Evolutionary conservation across 352 stramenopile genomes (phyloP), one percentile per base, ranked within the genome.

Genomic region (Thalassiosira hispida): DNA sequence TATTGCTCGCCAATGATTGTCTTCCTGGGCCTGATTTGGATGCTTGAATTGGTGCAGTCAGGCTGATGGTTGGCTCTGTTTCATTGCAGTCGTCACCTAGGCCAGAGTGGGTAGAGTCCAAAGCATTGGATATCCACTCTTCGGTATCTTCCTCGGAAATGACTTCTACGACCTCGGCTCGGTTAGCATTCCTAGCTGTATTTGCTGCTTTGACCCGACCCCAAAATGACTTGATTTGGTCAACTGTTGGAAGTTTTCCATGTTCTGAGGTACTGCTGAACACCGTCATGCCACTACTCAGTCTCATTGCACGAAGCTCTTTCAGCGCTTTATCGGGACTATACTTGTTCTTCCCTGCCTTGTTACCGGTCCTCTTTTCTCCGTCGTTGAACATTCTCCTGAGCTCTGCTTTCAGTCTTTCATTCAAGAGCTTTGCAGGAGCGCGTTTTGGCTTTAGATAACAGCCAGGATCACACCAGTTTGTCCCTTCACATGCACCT

Each of bases 151-250:
- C n/a, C n/a, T n/a, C n/a, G n/a, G n/a, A n/a, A n/a, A n/a, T n/a
- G n/a, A n/a, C n/a, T n/a, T n/a, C n/a, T n/a, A n/a, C n/a, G n/a
- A n/a, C n/a, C 31, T 38, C 3, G 31, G 3, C 31, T 38, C 8
- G 31, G 31, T 38, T 38, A 38, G 31, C 8, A 38, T 3, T 8
- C 31, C 31, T 38, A 9, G 3, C 8, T 38, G 3, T 8, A 38
- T 38, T 38, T 38, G 31, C 31, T 49, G 40, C 4, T 49, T 16
- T 5, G 11, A n/a, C 5, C 5, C 40, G 40, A 20, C 40, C 16
- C 40, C 40, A 49, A 12, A 49, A 49, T n/a, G 40, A 59, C 5
- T 23, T 61, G 52, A 61, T 61, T 20, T 61, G 52, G 20, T 61
- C 4, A 18, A 44, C 2, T 44, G 5, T 42, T 44, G 29, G 52